Percentiles rank a stretch among this genome's conserved stretches.
Conservation (phyloP, 192 early-diverging fungal species). For the Backusella morwellensis region DNA sequence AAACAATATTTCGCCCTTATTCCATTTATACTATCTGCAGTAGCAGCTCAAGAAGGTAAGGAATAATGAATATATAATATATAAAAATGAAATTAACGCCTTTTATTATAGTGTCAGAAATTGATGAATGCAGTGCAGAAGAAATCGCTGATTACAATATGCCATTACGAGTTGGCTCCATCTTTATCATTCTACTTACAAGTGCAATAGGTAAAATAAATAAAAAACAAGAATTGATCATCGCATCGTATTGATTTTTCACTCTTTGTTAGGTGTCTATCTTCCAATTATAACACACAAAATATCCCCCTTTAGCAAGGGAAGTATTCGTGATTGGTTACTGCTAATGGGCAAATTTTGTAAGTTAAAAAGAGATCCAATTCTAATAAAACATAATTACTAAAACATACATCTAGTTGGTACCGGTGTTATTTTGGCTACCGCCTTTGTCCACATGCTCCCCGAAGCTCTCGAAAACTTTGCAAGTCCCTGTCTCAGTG, state of each 20-base stretch:
- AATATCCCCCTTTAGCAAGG: slow-evolving; percentile 11
- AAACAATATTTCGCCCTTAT: too few species aligned
- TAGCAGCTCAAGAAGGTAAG: too few species aligned
- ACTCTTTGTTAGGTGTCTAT: slow-evolving; percentile 15
- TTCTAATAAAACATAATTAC: not conserved
- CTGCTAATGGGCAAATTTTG: slow-evolving; percentile 32
- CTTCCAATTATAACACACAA: slow-evolving; percentile 24
- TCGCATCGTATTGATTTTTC: not conserved
- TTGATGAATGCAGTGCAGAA: not conserved
- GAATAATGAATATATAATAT: too few species aligned
- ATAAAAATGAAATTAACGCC: too few species aligned
- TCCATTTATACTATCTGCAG: too few species aligned
- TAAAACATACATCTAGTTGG: not conserved
- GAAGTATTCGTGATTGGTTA: slow-evolving; percentile 21
- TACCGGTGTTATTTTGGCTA: slow-evolving; percentile 72
- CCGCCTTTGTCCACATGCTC: slow-evolving; percentile 78
- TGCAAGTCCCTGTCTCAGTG: slow-evolving; percentile 54
- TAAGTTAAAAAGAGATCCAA: slow-evolving; percentile 9
- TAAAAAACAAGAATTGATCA: not conserved
- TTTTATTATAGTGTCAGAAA: not conserved
- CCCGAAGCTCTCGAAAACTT: slow-evolving; percentile 54
- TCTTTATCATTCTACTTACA: slow-evolving; percentile 32
- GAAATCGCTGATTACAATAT: slow-evolving; percentile 27
- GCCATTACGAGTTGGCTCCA: slow-evolving; percentile 20
- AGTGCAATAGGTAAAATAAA: slow-evolving; percentile 23